Percentiles rank a stretch among this genome's conserved stretches.
Conservation (phyloP, 805 yeast species). For the Saccharomyces jurei region DNA sequence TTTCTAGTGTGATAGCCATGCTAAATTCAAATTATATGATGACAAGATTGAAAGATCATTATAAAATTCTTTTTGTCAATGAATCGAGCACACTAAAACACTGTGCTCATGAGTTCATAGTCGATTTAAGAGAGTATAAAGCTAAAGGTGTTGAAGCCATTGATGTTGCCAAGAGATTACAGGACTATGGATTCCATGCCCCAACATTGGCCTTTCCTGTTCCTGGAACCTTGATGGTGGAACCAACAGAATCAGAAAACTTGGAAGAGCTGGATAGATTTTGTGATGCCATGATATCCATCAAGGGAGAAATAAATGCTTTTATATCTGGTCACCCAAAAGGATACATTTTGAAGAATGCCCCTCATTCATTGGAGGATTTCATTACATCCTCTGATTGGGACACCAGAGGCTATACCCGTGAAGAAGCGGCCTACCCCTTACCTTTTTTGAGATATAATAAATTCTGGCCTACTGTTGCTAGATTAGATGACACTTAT, state of each 20-base stretch:
- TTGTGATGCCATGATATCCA: conserved; percentile 76
- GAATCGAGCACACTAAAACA: conserved; percentile 43
- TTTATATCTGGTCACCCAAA: conserved; percentile 57
- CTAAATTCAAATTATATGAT: conserved; percentile 95
- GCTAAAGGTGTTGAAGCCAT: conserved; percentile 79
- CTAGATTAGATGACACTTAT: conserved; percentile 87
- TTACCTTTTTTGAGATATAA: conserved; percentile 58
- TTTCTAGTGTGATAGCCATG: conserved; percentile 83
- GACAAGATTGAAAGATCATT: conserved; percentile 61
- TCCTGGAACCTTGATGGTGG: conserved; percentile 94
- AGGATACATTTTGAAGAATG: conserved; percentile 70
- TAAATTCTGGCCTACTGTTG: conserved; percentile 93
- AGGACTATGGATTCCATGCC: conserved; percentile 97
- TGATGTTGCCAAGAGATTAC: conserved; percentile 92
- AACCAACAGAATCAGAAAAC: conserved; percentile 95
- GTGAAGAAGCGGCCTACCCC: conserved; percentile 93
- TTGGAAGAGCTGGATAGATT: conserved; percentile 83
- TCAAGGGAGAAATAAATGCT: conserved; percentile 72
- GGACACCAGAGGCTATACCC: conserved; percentile 76
- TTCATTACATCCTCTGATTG: conserved; percentile 62
- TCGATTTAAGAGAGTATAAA: conserved; percentile 83
- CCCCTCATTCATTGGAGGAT: conserved; percentile 88
- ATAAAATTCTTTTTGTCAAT: conserved; percentile 63
- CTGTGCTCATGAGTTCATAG: conserved; percentile 94
- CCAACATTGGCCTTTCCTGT: conserved; percentile 99